phyloP scores from a whole-genome alignment of 306 rosid species.

The Leucaena leucocephala region DNA sequence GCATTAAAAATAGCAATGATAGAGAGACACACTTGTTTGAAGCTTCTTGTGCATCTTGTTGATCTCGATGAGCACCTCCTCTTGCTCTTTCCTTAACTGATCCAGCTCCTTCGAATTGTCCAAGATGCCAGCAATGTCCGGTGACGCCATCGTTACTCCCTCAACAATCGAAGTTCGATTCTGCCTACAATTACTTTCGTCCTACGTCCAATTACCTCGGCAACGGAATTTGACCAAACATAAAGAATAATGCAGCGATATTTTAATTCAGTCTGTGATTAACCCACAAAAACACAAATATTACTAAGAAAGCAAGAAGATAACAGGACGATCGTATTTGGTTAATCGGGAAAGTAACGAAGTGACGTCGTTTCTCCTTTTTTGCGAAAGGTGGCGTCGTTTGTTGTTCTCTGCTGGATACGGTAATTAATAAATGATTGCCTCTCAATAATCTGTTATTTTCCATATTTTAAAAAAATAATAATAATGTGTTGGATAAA shows the following conservation, averaged over 20 bases:
- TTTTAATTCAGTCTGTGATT: background rate
- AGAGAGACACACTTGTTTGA: constrained; percentile 55
- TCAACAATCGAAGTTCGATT: constrained; percentile 16
- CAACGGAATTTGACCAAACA: constrained; percentile 7
- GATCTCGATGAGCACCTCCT: constrained; percentile 70
- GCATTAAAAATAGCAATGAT: background rate
- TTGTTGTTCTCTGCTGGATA: background rate
- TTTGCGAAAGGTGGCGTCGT: background rate
- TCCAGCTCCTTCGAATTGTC: constrained; percentile 86
- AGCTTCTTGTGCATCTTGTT: constrained; percentile 97
- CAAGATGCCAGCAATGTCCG: constrained; percentile 71
- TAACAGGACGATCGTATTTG: background rate
- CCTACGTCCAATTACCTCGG: constrained; percentile 10
- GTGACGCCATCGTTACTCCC: constrained; percentile 66
- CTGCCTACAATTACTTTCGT: constrained; percentile 22
- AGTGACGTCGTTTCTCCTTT: constrained; percentile 10
- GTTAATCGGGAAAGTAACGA: background rate
- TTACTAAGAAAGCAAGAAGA: background rate
- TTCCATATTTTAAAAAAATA: background rate
- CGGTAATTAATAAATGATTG: background rate
- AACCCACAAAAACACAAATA: background rate
- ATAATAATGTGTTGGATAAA: background rate
- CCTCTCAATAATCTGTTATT: background rate
- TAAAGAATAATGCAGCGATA: background rate
- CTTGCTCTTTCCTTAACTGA: constrained; percentile 84